Evolutionary conservation across 345 rosid species (phyloP).

Genomic region (Litchi chinensis): DNA sequence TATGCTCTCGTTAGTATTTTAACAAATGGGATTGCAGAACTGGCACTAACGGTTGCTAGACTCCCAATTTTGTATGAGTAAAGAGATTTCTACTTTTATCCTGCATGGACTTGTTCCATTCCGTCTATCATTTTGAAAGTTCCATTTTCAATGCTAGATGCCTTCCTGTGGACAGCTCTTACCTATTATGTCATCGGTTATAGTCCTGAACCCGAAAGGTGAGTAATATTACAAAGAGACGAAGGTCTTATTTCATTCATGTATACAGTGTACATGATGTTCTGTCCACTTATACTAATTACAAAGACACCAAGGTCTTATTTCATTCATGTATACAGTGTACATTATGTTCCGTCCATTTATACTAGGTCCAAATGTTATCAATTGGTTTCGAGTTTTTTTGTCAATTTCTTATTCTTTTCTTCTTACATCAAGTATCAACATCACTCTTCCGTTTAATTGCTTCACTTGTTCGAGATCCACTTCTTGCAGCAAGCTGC

Average conservation of each 20-base stretch:
- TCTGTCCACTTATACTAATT: neutral
- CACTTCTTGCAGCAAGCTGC: conserved; percentile 31
- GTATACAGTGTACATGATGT: neutral
- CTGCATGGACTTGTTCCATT: conserved; percentile 53
- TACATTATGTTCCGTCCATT: too few relatives aligned
- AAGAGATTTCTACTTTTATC: conserved; percentile 49
- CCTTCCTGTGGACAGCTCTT: conserved; percentile 49
- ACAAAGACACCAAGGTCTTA: too few relatives aligned
- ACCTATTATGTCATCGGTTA: conserved; percentile 58
- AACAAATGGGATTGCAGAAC: conserved; percentile 41
- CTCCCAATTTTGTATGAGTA: conserved; percentile 53
- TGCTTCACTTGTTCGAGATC: conserved; percentile 41
- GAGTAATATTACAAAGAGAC: neutral
- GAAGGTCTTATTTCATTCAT: neutral
- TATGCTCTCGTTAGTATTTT: conserved; percentile 39
- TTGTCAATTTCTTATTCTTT: conserved; percentile 41
- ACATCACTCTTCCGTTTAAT: conserved; percentile 48
- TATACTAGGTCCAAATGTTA: conserved; percentile 2
- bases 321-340: too few relatives aligned
- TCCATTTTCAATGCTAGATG: conserved; percentile 51
- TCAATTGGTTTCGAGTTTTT: conserved; percentile 41
- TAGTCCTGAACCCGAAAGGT: conserved; percentile 56
- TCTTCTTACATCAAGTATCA: conserved; percentile 48
- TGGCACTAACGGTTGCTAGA: conserved; percentile 43
- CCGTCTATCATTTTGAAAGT: conserved; percentile 47